These are phyloP conservation scores for Magnaporthales sp. DNA, from an alignment of 2,329 filamentous ascomycete genomes.

Conservation along the genomic window DNA sequence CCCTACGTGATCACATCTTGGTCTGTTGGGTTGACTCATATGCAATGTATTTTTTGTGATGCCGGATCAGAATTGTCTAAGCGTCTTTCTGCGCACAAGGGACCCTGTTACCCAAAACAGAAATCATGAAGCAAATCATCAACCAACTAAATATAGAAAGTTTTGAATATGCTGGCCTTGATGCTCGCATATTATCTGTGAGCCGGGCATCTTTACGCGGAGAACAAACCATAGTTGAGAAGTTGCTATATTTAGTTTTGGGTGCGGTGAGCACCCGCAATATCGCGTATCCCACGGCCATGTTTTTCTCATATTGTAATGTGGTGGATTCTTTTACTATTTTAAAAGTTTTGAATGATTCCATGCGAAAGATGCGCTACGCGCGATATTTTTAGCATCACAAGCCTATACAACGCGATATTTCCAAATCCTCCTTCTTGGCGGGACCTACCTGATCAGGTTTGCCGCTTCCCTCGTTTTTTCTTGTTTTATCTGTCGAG, in stretches of 20 bases:
- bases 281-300: not conserved
- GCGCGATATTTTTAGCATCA: not conserved
- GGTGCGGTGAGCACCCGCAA: not conserved
- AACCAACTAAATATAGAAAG: not conserved
- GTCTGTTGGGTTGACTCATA: not conserved
- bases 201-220: not conserved
- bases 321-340: not conserved
- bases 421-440: not conserved
- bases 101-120: not conserved
- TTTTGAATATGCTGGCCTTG: not conserved
- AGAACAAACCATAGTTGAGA: not conserved
- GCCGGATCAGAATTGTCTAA: too few species aligned
- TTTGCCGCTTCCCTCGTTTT: not conserved
- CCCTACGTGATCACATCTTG: not conserved
- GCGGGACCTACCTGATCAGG: not conserved
- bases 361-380: not conserved
- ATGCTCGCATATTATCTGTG: not conserved
- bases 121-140: not conserved
- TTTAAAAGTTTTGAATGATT: not conserved
- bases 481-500: not conserved
- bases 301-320: not conserved
- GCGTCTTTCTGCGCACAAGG: not conserved
- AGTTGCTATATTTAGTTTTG: not conserved
- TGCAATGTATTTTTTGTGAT: not conserved
- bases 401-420: not conserved